Percentiles rank a stretch among this genome's conserved stretches.
Evolutionary conservation across 495 filamentous ascomycete genomes (phyloP).

Genomic region (Penicillium pulvis): DNA sequence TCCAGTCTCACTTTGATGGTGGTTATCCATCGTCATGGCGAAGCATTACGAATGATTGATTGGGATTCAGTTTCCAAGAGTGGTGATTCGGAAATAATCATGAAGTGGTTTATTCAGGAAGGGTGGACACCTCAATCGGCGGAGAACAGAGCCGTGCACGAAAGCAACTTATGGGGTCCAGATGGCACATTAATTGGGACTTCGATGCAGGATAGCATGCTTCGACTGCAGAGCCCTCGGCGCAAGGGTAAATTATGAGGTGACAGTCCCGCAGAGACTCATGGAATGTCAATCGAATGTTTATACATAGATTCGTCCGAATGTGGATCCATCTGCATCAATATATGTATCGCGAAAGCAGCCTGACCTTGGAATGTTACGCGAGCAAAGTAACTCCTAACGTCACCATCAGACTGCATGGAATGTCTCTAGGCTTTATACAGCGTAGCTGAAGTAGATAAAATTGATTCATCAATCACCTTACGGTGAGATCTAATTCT

Average conservation of each 20-base stretch:
- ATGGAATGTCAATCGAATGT: neutral
- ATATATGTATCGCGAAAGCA: no score
- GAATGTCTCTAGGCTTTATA: no score
- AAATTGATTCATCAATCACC: no score
- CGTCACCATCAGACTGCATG: no score
- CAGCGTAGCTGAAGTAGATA: no score
- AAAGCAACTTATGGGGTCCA: constrained; percentile 65
- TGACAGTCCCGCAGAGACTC: neutral
- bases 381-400: no score
- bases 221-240: constrained; percentile 27
- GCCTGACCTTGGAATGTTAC: no score
- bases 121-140: constrained; percentile 57
- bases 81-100: constrained; percentile 27
- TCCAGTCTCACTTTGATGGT: constrained; percentile 64
- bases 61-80: constrained; percentile 22
- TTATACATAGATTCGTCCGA: neutral
- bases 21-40: constrained; percentile 55
- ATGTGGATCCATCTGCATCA: no score
- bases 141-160: constrained; percentile 59
- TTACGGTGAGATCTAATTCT: no score
- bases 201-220: constrained; percentile 64
- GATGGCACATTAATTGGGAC: constrained; percentile 62
- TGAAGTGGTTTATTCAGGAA: constrained; percentile 72
- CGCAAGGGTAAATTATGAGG: constrained; percentile 30
- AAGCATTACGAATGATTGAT: constrained; percentile 44